phyloP scores from a whole-genome alignment of 768 basidiomycete genomes.

The Russula vinacea region DNA sequence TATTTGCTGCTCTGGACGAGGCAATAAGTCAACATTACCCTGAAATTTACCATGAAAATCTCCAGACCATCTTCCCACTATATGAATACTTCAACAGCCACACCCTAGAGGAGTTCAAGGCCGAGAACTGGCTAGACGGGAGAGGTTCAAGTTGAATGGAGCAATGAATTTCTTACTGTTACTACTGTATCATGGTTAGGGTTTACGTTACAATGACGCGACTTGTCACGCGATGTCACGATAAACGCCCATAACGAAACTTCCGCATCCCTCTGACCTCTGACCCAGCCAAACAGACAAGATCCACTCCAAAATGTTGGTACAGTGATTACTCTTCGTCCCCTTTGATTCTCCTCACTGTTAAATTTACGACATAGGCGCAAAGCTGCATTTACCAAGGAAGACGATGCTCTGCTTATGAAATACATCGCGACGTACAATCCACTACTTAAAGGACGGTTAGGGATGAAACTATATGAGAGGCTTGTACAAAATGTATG shows the following conservation, averaged over 20 bases:
- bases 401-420: constrained; percentile 45
- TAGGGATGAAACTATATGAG: constrained; percentile 47
- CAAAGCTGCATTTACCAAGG: constrained; percentile 34
- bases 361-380: not conserved
- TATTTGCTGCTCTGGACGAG: constrained; percentile 60
- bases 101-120: constrained; percentile 27
- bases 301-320: constrained; percentile 5
- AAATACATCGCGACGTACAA: constrained; percentile 52
- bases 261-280: not conserved
- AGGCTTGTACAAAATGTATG: constrained; percentile 48
- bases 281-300: too few species aligned
- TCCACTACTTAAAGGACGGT: constrained; percentile 42
- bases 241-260: not conserved
- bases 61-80: constrained; percentile 57
- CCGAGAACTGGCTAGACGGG: constrained; percentile 3
- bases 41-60: constrained; percentile 62
- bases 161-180: not conserved
- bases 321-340: not conserved
- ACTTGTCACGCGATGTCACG: constrained; percentile 8
- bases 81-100: constrained; percentile 41
- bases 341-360: not conserved
- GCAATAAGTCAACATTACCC: constrained; percentile 59
- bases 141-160: not conserved
- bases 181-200: not conserved
- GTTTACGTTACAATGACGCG: constrained; percentile 8